phyloP scores from a whole-genome alignment of 192 early-diverging fungal genomes.

The Gaertneriomyces sp. region DNA sequence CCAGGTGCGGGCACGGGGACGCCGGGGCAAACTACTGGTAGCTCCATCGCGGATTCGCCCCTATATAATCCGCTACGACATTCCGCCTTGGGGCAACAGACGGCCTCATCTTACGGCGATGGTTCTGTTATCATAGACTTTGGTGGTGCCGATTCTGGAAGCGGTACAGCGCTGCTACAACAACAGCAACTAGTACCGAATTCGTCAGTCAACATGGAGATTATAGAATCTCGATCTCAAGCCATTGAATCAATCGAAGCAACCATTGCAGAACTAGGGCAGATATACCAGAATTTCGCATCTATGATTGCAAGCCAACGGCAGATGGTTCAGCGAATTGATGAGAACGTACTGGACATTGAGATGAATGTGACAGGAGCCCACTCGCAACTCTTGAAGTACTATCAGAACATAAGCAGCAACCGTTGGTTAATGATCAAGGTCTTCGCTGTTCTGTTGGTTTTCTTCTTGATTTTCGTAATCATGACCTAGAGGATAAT shows the following conservation, averaged over 20 bases:
- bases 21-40: background rate
- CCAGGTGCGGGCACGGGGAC: background rate
- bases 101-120: conserved; percentile 7
- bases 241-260: conserved; percentile 95
- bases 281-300: conserved; percentile 84
- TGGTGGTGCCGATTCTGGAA: conserved; percentile 26
- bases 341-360: conserved; percentile 89
- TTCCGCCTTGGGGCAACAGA: background rate
- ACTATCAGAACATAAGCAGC: conserved; percentile 85
- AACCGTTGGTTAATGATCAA: conserved; percentile 97
- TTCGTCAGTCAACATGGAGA: conserved; percentile 56
- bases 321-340: conserved; percentile 86
- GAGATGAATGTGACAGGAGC: conserved; percentile 89
- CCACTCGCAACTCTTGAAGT: conserved; percentile 84
- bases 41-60: conserved; percentile 45
- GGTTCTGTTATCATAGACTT: conserved; percentile 46
- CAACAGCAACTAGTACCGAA: conserved; percentile 65
- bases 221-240: conserved; percentile 82
- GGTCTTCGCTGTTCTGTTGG: conserved; percentile 83
- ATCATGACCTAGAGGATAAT: conserved; percentile 29
- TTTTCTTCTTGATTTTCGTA: conserved; percentile 81
- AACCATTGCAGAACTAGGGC: conserved; percentile 92
- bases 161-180: conserved; percentile 30
- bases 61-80: conserved; percentile 59
- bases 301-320: conserved; percentile 82